phyloP scores from a whole-genome alignment of 2,329 filamentous ascomycete genomes.

The Penicillium sp. region DNA sequence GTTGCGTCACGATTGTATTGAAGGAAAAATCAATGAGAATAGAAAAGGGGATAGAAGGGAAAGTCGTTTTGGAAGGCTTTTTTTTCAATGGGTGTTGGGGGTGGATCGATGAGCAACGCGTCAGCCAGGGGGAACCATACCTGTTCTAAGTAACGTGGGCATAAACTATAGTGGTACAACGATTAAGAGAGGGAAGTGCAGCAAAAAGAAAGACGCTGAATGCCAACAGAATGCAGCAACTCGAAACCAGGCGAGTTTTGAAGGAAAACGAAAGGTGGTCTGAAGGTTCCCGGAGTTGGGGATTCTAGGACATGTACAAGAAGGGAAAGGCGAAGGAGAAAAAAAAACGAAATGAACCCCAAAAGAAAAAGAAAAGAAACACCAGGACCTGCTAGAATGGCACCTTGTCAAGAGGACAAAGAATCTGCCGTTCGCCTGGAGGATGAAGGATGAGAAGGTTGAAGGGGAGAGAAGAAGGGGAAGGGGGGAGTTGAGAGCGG shows the following conservation, averaged over 20 bases:
- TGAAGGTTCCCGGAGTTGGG: conserved; percentile 24
- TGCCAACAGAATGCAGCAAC: conserved; percentile 18
- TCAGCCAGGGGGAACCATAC: conserved; percentile 23
- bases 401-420: not conserved
- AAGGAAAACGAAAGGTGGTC: conserved; percentile 27
- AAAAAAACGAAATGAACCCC: conserved; percentile 19
- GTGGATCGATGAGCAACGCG: conserved; percentile 17
- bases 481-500: not conserved
- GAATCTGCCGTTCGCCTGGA: not conserved
- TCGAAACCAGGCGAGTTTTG: conserved; percentile 24
- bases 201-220: conserved; percentile 23
- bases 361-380: conserved; percentile 8
- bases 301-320: conserved; percentile 34
- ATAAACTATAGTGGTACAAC: conserved; percentile 35
- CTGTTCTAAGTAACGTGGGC: conserved; percentile 32
- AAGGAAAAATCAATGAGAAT: not conserved
- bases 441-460: not conserved
- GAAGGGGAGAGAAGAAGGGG: not conserved
- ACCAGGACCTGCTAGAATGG: not conserved
- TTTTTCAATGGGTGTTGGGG: conserved; percentile 7
- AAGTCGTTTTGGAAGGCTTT: conserved; percentile 9
- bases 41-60: conserved; percentile 3
- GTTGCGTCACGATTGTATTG: not conserved
- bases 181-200: conserved; percentile 26
- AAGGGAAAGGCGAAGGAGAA: conserved; percentile 22